phyloP scores from a whole-genome alignment of 164 flowering plant species.

The Brasenia schreberi region DNA sequence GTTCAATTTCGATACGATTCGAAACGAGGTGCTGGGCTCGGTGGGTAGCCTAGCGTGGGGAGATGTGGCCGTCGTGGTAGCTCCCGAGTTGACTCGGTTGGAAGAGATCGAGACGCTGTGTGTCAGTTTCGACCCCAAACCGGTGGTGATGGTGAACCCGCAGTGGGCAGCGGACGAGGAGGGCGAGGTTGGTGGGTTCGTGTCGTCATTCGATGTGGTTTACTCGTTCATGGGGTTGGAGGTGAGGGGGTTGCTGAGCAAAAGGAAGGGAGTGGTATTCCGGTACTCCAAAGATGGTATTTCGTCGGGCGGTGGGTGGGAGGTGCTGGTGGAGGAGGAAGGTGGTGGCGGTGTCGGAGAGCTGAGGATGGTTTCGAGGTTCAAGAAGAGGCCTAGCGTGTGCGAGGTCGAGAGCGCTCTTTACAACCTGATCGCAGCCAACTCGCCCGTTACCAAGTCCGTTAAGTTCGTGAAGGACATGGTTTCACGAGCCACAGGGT shows the following conservation, averaged over 20 bases:
- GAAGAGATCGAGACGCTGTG: slow-evolving; percentile 22
- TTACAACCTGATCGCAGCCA: slow-evolving; percentile 75
- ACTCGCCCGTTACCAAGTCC: slow-evolving; percentile 78
- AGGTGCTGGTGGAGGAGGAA: slow-evolving; percentile 45
- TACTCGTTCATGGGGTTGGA: slow-evolving; percentile 82
- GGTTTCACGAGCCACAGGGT: slow-evolving; percentile 58
- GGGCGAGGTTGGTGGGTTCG: slow-evolving; percentile 36
- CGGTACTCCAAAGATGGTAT: slow-evolving; percentile 54
- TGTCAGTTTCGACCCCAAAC: slow-evolving; percentile 42
- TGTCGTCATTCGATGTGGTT: slow-evolving; percentile 61
- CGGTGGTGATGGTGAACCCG: slow-evolving; percentile 71
- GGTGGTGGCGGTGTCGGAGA: slow-evolving; percentile 14
- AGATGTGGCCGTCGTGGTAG: slow-evolving; percentile 54
- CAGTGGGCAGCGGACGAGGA: slow-evolving; percentile 69
- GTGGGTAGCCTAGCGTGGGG: not conserved
- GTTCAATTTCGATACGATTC: slow-evolving; percentile 16
- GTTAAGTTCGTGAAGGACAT: slow-evolving; percentile 58
- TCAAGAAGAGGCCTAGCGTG: slow-evolving; percentile 50
- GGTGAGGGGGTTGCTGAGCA: slow-evolving; percentile 63
- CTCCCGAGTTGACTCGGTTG: slow-evolving; percentile 41
- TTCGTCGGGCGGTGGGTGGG: slow-evolving; percentile 53
- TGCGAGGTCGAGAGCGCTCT: slow-evolving; percentile 69
- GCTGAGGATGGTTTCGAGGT: slow-evolving; percentile 49
- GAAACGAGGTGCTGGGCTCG: not conserved
- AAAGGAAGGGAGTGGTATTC: slow-evolving; percentile 56